These are phyloP conservation scores for Helminthosporium solani DNA, from an alignment of 2,329 filamentous ascomycete genomes.

Conservation along the genomic window DNA sequence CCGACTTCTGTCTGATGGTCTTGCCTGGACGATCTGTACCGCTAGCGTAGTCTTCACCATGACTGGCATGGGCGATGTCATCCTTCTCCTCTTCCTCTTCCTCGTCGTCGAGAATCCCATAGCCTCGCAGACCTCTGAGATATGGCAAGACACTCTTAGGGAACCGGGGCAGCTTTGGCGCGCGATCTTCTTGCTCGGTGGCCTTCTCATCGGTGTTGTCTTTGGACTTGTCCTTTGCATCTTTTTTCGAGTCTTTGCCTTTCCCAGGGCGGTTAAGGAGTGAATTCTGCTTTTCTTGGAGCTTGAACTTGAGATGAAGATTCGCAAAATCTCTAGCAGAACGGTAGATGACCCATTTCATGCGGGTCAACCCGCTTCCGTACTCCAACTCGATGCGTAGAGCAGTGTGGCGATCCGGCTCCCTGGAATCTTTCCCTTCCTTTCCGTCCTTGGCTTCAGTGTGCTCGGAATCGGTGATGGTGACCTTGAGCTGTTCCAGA, in stretches of 20 bases:
- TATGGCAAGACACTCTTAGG: conserved; percentile 89
- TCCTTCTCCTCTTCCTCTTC: conserved; percentile 76
- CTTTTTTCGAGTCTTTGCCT: conserved; percentile 16
- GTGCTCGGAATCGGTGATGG: conserved; percentile 73
- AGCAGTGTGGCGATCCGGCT: conserved; percentile 68
- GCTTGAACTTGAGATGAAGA: conserved; percentile 88
- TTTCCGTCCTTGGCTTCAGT: conserved; percentile 43
- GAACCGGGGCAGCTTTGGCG: conserved; percentile 82
- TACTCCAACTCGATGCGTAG: conserved; percentile 95
- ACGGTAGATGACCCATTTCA: conserved; percentile 92
- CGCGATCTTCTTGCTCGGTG: conserved; percentile 61
- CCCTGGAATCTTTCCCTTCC: conserved; percentile 50
- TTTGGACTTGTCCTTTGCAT: conserved; percentile 18
- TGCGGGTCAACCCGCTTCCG: conserved; percentile 88
- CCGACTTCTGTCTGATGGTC: conserved; percentile 56
- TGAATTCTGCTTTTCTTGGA: conserved; percentile 80
- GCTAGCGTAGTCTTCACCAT: conserved; percentile 65
- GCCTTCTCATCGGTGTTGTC: conserved; percentile 23
- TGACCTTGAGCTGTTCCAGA: conserved; percentile 89
- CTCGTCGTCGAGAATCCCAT: conserved; percentile 60
- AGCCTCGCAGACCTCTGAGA: conserved; percentile 73
- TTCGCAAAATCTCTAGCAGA: conserved; percentile 89
- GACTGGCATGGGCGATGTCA: conserved; percentile 56
- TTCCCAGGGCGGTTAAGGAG: conserved; percentile 62
- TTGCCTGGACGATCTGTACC: conserved; percentile 63